A percentile compares a stretch with the other conserved stretches of the same genome.
phyloP scores from a whole-genome alignment of 2,329 filamentous ascomycete genomes.

The Colletotrichum falcatum region DNA sequence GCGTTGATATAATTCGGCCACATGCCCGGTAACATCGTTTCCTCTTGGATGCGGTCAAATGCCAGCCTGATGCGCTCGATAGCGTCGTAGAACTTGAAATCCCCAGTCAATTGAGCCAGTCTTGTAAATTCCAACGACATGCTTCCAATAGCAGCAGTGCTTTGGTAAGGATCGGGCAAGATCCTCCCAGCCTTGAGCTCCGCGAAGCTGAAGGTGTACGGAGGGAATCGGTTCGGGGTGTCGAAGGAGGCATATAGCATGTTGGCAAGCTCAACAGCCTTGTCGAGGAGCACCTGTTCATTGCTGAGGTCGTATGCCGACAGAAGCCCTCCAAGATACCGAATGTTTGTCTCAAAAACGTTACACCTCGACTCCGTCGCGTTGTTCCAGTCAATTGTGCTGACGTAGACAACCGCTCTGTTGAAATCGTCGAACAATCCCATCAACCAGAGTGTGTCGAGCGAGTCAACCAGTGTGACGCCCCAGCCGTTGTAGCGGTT shows the following conservation, averaged over 20 bases:
- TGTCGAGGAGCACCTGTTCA: slow-evolving; percentile 66
- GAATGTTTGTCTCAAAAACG: slow-evolving; percentile 78
- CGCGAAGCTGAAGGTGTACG: slow-evolving; percentile 35
- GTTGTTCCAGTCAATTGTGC: slow-evolving; percentile 64
- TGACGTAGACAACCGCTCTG: slow-evolving; percentile 58
- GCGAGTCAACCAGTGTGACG: slow-evolving; percentile 58
- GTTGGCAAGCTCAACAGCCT: slow-evolving; percentile 73
- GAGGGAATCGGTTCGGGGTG: slow-evolving; percentile 76
- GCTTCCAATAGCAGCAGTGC: slow-evolving; percentile 67
- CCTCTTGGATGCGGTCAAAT: slow-evolving; percentile 73
- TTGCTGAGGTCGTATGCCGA: slow-evolving; percentile 77
- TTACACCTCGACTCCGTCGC: slow-evolving; percentile 62
- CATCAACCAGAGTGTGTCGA: slow-evolving; percentile 68
- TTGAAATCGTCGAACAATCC: slow-evolving; percentile 63
- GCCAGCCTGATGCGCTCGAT: slow-evolving; percentile 75
- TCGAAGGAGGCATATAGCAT: slow-evolving; percentile 76
- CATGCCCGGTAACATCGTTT: slow-evolving; percentile 76
- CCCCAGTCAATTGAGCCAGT: slow-evolving; percentile 77
- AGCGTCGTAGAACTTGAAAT: slow-evolving; percentile 80
- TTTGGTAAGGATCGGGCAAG: slow-evolving; percentile 47
- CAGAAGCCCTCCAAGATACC: slow-evolving; percentile 76
- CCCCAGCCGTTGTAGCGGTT: slow-evolving; percentile 61
- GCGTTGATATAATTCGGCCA: slow-evolving; percentile 76
- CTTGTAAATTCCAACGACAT: slow-evolving; percentile 80
- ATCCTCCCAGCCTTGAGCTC: slow-evolving; percentile 36